These are phyloP conservation scores for Pythium utonaiense DNA, from an alignment of 352 stramenopile genomes.

Conservation along the genomic window DNA sequence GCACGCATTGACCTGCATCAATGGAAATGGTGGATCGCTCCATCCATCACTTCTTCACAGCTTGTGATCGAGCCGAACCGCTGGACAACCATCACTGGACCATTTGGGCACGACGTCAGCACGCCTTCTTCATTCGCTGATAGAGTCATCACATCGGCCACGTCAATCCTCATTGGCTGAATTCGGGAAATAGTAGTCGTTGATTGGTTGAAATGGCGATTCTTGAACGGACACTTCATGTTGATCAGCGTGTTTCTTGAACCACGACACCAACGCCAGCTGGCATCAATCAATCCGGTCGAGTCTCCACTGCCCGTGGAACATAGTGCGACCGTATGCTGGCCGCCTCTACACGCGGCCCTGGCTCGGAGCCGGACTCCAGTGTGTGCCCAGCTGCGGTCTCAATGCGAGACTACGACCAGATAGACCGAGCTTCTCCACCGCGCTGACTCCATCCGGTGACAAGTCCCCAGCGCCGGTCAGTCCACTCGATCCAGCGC, in stretches of 20 bases:
- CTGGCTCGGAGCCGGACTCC: no score
- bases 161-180: slow-evolving; percentile 5
- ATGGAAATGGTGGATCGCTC: no score
- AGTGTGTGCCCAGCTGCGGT: neutral
- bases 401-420: neutral
- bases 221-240: slow-evolving; percentile 10
- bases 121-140: neutral
- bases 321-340: neutral
- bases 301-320: no score
- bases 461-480: neutral
- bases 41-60: no score
- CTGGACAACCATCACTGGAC: no score
- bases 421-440: neutral
- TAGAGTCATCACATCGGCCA: neutral
- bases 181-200: neutral
- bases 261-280: neutral
- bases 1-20: no score
- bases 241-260: slow-evolving; percentile 7
- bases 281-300: slow-evolving; percentile 18
- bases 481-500: neutral
- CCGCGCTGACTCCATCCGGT: neutral
- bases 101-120: no score
- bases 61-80: no score
- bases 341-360: neutral
- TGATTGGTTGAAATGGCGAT: slow-evolving; percentile 7